Evolutionary conservation across 371 early-diverging fungal species (phyloP).

Genomic region (Mortierella sp.): DNA sequence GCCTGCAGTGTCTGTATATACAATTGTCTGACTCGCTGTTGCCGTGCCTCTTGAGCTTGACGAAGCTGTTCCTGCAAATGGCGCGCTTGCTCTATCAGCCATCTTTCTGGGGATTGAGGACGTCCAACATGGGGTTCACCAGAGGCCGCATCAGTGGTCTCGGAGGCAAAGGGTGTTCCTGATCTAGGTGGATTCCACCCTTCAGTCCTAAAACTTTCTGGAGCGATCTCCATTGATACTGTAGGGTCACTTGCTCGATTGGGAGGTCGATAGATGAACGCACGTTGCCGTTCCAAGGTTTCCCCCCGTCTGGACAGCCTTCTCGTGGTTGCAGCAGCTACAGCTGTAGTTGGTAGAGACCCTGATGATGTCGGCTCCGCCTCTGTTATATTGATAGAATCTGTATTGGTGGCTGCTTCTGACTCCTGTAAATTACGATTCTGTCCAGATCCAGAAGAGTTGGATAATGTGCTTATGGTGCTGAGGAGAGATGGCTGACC

Average conservation of each 20-base stretch:
- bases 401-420: background rate
- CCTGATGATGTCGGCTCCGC: background rate
- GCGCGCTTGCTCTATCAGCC: slow-evolving; percentile 1
- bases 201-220: slow-evolving; percentile 21
- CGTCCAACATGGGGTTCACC: background rate
- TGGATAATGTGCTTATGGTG: slow-evolving; percentile 13
- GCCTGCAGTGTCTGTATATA: slow-evolving; percentile 29
- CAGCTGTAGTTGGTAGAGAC: background rate
- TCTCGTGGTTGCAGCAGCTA: slow-evolving; percentile 1
- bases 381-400: background rate
- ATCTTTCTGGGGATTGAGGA: slow-evolving; percentile 1
- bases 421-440: background rate
- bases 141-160: background rate
- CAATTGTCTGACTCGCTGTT: slow-evolving; percentile 25
- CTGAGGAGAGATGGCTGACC: slow-evolving; percentile 22
- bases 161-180: background rate
- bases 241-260: background rate
- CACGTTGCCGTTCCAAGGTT: slow-evolving; percentile 26
- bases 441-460: background rate
- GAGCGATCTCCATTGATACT: slow-evolving; percentile 23
- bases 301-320: slow-evolving; percentile 16
- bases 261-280: slow-evolving; percentile 22
- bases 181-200: background rate
- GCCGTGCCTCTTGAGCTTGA: slow-evolving; percentile 34
- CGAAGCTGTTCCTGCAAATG: slow-evolving; percentile 12